Evolutionary conservation across 2,329 filamentous ascomycete genomes (phyloP).

Genomic region (Verticillium isaacii): DNA sequence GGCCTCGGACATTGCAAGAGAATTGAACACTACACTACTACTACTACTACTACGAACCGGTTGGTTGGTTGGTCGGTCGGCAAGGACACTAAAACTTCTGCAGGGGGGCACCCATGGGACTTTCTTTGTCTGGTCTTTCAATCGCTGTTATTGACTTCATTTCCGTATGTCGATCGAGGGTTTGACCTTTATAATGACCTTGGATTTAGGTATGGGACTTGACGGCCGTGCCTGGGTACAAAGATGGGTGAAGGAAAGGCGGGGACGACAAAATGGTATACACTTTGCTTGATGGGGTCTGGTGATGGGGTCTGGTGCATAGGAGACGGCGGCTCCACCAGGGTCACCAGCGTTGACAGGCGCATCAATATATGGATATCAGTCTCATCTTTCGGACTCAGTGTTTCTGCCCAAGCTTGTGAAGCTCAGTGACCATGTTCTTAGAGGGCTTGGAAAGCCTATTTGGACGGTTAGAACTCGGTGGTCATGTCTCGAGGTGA

Average conservation of each 20-base stretch:
- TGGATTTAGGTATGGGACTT: not conserved
- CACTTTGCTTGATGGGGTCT: not conserved
- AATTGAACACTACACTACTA: not conserved
- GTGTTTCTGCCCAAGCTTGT: not conserved
- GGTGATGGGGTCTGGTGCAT: not conserved
- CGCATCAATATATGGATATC: not conserved
- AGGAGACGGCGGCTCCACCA: not conserved
- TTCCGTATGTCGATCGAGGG: not conserved
- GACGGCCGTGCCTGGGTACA: not conserved
- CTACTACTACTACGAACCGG: not conserved
- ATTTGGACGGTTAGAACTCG: too few species aligned
- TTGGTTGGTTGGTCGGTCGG: not conserved
- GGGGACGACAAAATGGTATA: not conserved
- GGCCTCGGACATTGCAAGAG: not conserved
- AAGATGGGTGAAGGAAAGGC: not conserved
- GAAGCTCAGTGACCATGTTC: too few species aligned
- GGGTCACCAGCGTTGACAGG: not conserved
- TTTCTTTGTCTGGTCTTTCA: not conserved
- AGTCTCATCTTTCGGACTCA: not conserved
- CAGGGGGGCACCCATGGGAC: not conserved
- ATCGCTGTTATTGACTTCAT: not conserved
- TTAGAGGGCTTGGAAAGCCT: too few species aligned
- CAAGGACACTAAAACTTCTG: not conserved
- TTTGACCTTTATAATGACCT: not conserved
- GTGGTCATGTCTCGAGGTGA: too few species aligned